Percentiles rank a stretch among this genome's conserved stretches.
Evolutionary conservation across 345 rosid genomes (phyloP).

Genomic region (Salix arbutifolia): DNA sequence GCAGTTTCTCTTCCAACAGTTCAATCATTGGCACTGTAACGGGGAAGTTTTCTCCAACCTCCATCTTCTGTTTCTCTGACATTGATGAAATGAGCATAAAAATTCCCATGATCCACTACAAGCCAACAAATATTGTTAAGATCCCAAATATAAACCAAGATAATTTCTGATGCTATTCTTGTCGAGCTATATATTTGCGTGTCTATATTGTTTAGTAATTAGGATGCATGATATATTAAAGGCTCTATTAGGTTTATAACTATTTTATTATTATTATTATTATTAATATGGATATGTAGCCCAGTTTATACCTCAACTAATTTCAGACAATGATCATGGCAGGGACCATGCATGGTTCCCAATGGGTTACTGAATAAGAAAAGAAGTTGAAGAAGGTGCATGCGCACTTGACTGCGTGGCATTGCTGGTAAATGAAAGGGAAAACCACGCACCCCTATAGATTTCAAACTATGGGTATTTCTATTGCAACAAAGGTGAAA

Average conservation of each 20-base stretch:
- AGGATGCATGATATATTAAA: neutral
- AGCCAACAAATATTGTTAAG: neutral
- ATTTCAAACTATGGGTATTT: neutral
- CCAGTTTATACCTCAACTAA: no score
- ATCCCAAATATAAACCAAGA: neutral
- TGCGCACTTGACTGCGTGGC: slow-evolving; percentile 22
- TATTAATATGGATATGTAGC: no score
- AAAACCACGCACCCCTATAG: slow-evolving; percentile 20
- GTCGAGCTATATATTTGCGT: neutral
- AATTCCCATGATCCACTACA: neutral
- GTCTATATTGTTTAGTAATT: neutral
- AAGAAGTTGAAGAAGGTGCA: slow-evolving; percentile 18
- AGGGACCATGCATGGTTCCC: neutral
- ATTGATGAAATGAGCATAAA: neutral
- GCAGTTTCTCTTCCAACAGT: no score
- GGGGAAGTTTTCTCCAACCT: neutral
- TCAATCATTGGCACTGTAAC: no score
- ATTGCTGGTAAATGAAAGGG: neutral
- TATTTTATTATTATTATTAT: no score
- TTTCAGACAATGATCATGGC: no score
- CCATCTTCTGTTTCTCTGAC: neutral
- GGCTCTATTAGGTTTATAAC: neutral
- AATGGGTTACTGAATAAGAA: slow-evolving; percentile 10
- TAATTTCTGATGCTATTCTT: neutral
- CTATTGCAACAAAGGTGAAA: no score